Conservation (phyloP, 805 yeast species). For the Kazachstania psychrophila region DNA sequence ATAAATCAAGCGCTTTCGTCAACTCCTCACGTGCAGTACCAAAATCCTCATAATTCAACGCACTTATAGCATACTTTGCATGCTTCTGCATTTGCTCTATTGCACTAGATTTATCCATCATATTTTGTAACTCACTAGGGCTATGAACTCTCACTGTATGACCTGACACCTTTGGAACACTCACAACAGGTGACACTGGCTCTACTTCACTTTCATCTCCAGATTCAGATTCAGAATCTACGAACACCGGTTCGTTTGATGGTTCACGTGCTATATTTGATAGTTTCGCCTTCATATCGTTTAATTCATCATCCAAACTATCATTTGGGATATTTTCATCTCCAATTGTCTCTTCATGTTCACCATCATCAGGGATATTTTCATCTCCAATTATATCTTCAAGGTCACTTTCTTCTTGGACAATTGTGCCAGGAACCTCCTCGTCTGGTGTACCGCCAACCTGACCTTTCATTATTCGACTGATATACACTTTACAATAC, state of each 20-base stretch:
- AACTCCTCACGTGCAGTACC: conserved; percentile 59
- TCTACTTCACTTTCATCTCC: not conserved
- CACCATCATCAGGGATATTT: not conserved
- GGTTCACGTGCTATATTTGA: no score
- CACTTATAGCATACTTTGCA: conserved; percentile 70
- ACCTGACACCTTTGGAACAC: no score
- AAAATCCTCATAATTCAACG: conserved; percentile 67
- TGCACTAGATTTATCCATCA: conserved; percentile 46
- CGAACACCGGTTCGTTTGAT: not conserved
- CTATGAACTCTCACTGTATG: conserved; percentile 9
- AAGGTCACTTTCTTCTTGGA: conserved; percentile 1
- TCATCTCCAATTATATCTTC: not conserved
- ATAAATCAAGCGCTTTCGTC: conserved; percentile 41
- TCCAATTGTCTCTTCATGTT: conserved; percentile 2
- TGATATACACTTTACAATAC: conserved; percentile 23
- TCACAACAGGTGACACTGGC: no score
- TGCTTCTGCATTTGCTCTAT: conserved; percentile 55
- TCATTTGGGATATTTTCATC: no score
- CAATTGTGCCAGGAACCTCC: conserved; percentile 1
- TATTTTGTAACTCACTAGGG: conserved; percentile 37
- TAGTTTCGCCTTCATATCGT: not conserved
- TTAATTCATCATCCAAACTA: no score
- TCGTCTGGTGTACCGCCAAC: conserved; percentile 6
- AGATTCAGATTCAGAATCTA: conserved; percentile 5
- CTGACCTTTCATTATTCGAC: conserved; percentile 21